Base-by-base conservation (phyloP, 2,329 filamentous ascomycete genomes). In the Arthrobotrys iridis region DNA sequence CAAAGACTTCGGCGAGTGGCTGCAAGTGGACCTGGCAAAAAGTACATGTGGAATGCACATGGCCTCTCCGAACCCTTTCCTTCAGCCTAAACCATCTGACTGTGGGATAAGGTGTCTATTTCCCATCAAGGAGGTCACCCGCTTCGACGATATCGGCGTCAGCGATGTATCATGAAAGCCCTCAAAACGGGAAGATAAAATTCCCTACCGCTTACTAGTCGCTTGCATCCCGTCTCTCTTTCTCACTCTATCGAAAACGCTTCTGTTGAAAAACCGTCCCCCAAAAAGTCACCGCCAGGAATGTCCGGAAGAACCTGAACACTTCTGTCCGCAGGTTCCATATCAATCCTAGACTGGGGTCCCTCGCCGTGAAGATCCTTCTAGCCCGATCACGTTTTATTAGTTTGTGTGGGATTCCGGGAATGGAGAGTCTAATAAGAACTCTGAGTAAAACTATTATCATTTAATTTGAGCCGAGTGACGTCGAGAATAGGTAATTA, bases 261-360 rank as follows among this genome's bases (percentile, higher is more conserved):
- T 45, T 50, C 24, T 58, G 55, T 66, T 57, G 20, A 4, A 45
- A 58, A 28, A 52, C 13, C 15, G n/a, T n/a, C n/a, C n/a, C n/a
- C n/a, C n/a, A 13, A 55, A 65, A 74, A 65, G 70, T 74, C 55
- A 63, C 62, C 70, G 52, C 10, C 70, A 67, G 57, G 70, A 74
- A 74, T 74, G 62, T 43, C 55, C 62, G 37, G 68, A 66, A 52
- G 41, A 22, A 64, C 20, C n/a, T 26, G 26, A 64, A 50, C 26
- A 52, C 52, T 37, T 70, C 55, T 55, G 58, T 58, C 35, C 28
- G 52, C 62, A 74, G 70, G 67, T 74, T 67, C 70, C 62, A 22
- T 37, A 62, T 74, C 57, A 24, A 74, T 63, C 24, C 40, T 67
- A 74, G 60, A n/a, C 41, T 28, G 11, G 48, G 18, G 18, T 28